phyloP scores from a whole-genome alignment of 2,329 filamentous ascomycete genomes.

The Trichophyton simii region DNA sequence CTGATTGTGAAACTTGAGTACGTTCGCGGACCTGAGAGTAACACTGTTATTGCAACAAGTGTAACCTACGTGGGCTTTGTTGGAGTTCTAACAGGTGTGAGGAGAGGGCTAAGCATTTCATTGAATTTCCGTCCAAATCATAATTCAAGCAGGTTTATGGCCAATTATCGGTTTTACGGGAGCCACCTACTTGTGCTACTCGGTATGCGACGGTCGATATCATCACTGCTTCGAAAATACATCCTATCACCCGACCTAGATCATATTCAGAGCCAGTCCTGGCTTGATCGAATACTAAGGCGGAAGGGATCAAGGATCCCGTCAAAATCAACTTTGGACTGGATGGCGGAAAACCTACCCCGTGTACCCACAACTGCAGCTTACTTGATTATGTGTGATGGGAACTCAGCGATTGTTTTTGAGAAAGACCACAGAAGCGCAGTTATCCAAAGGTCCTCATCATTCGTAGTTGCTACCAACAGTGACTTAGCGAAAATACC shows the following conservation, averaged over 20 bases:
- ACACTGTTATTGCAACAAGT: slow-evolving; percentile 33
- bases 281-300: slow-evolving; percentile 1
- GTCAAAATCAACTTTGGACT: slow-evolving; percentile 10
- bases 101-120: slow-evolving; percentile 35
- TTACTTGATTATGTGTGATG: slow-evolving; percentile 46
- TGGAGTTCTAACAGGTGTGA: slow-evolving; percentile 39
- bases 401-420: slow-evolving; percentile 35
- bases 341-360: slow-evolving; percentile 26
- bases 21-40: slow-evolving; percentile 23
- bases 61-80: slow-evolving; percentile 41
- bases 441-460: slow-evolving; percentile 31
- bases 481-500: slow-evolving; percentile 32
- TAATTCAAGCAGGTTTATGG: slow-evolving; percentile 13
- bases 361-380: slow-evolving; percentile 39
- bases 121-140: slow-evolving; percentile 36
- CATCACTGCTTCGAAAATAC: slow-evolving; percentile 38
- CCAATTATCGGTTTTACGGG: slow-evolving; percentile 13
- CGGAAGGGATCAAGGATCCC: neutral
- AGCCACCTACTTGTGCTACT: slow-evolving; percentile 41
- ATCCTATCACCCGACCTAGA: slow-evolving; percentile 23
- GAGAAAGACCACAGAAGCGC: slow-evolving; percentile 45
- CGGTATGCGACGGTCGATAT: slow-evolving; percentile 42
- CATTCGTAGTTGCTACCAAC: slow-evolving; percentile 47
- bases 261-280: neutral
- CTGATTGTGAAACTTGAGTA: slow-evolving; percentile 44